Evolutionary conservation across 2,329 filamentous ascomycete genomes (phyloP).

Genomic region (Scleromitrula shiraiana): DNA sequence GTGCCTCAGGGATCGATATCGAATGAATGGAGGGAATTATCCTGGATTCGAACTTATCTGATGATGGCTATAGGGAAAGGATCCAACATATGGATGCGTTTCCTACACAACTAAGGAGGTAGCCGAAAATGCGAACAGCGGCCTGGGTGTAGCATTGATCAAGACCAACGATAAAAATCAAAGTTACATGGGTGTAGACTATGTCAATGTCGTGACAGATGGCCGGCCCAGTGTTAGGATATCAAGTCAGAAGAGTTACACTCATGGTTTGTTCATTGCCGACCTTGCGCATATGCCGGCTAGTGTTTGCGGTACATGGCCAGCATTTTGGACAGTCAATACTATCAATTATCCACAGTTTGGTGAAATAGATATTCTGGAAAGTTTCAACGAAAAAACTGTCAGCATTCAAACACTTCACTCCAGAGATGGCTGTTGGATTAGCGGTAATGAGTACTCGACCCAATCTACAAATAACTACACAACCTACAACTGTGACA

Average conservation of each 20-base stretch:
- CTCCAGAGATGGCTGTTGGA: conserved; percentile 41
- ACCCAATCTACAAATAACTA: not conserved
- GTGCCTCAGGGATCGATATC: not conserved
- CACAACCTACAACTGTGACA: conserved; percentile 20
- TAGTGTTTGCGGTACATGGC: conserved; percentile 66
- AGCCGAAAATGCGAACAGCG: conserved; percentile 41
- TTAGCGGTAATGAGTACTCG: conserved; percentile 21
- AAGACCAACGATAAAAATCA: conserved; percentile 41
- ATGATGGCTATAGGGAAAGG: conserved; percentile 29
- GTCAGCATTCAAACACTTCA: conserved; percentile 55
- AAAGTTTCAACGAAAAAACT: conserved; percentile 56
- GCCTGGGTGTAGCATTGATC: conserved; percentile 36
- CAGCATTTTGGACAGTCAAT: conserved; percentile 59
- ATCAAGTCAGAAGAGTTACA: conserved; percentile 54
- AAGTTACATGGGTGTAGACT: conserved; percentile 63
- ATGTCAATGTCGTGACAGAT: conserved; percentile 46
- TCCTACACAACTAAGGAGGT: conserved; percentile 43
- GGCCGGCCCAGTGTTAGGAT: conserved; percentile 57
- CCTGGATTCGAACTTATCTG: not conserved
- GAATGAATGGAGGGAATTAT: not conserved
- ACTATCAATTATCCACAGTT: conserved; percentile 43
- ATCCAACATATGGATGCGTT: conserved; percentile 61
- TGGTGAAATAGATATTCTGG: conserved; percentile 59
- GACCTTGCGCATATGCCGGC: conserved; percentile 58
- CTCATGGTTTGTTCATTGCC: conserved; percentile 58